phyloP scores from a whole-genome alignment of 1,284 basidiomycete species.

The Leccinum pallidistipes region DNA sequence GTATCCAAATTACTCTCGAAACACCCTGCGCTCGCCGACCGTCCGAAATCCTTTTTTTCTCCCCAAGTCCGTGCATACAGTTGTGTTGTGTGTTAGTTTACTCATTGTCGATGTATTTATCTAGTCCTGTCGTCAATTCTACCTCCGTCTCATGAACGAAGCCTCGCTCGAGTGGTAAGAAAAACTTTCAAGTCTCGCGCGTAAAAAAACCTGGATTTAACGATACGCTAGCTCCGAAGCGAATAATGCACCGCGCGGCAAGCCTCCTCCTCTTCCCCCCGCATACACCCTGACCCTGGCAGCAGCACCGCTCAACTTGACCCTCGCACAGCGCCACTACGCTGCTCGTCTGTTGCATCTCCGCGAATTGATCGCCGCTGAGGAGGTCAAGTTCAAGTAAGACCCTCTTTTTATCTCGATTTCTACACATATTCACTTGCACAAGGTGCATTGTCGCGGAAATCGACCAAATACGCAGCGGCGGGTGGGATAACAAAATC shows the following conservation, averaged over 20 bases:
- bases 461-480: conserved; percentile 74
- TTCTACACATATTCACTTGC: background rate
- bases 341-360: conserved; percentile 69
- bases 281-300: background rate
- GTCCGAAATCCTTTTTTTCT: conserved; percentile 66
- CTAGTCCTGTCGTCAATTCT: conserved; percentile 69
- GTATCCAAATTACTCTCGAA: conserved; percentile 67
- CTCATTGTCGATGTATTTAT: conserved; percentile 22
- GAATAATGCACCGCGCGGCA: conserved; percentile 43
- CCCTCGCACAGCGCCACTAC: conserved; percentile 75
- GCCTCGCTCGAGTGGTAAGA: conserved; percentile 68
- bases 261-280: conserved; percentile 8
- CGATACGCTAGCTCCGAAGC: conserved; percentile 39
- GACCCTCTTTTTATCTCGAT: conserved; percentile 7
- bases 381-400: conserved; percentile 81
- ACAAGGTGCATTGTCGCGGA: conserved; percentile 58
- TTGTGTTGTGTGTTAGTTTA: conserved; percentile 11
- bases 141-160: conserved; percentile 66
- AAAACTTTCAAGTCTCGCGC: background rate
- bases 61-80: conserved; percentile 49
- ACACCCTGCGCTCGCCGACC: conserved; percentile 62
- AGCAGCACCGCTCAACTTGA: conserved; percentile 55
- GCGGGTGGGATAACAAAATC: conserved; percentile 63
- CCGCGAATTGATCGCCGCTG: conserved; percentile 61
- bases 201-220: background rate